Base-by-base conservation (phyloP, 352 stramenopile genomes). In the Pythium aphanidermatum region DNA sequence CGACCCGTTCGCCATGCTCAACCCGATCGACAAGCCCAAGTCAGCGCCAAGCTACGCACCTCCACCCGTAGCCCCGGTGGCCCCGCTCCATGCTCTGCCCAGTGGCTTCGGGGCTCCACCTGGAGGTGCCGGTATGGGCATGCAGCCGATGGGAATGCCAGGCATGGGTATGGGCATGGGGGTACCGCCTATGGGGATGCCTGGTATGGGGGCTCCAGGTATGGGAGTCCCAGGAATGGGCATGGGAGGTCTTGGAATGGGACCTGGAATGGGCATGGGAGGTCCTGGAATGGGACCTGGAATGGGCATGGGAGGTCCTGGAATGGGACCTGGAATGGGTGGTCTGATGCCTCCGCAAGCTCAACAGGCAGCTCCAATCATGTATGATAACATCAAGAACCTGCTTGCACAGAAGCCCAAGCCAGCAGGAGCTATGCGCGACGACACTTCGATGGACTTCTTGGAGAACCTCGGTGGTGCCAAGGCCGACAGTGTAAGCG, bases 341-440 rank as follows among this genome's bases (percentile, higher is more conserved):
- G 14, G 55, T 34, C 44, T 46, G 33, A 39, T 41, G 17, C 51
- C 23, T 21, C 48, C 47, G 19, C 19, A 16, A 7, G 1, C 17
- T 10, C 17, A 5, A 5, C 55, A 58, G 36, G 65, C 72, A 31
- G 58, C 63, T 17, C 69, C 67, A 2, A 61, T 85, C 43, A 85
- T 88, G 69, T 88, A 88, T 61, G 76, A 88, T 58, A 88, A 79
- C 55, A 88, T 86, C 65, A 84, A 85, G 68, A 86, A 88, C 51
- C 55, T 88, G 12, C 59, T 88, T 1, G 66, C 86, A 59, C 74
- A 88, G 38, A 88, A 86, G 47, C 69, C 77, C 26, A 76, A 74
- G 46, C 34, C 56, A 2, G 34, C 58, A 0, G 60, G 52, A 10
- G 34, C 31, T 19, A 40, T 58, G 14, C 58, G 67, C 6, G 70